Conservation (phyloP, 306 rosid genomes). For the Quillaja saponaria region DNA sequence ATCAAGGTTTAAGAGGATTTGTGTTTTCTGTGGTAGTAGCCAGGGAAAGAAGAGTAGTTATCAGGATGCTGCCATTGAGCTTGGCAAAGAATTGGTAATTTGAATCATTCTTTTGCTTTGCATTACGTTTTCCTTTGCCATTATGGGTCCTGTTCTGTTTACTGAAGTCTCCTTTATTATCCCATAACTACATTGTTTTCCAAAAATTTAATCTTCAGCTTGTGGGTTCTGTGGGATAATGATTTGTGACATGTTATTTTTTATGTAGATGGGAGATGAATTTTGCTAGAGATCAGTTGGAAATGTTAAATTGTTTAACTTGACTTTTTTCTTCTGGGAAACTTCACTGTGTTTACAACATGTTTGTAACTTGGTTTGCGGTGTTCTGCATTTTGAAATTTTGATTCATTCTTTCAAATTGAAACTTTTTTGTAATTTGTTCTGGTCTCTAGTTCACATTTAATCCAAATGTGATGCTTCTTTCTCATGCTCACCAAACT, state of each 20-base stretch:
- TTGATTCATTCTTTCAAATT: slow-evolving; percentile 23
- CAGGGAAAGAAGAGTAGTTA: slow-evolving; percentile 92
- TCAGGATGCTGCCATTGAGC: slow-evolving; percentile 93
- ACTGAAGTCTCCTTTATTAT: slow-evolving; percentile 1
- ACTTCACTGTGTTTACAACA: slow-evolving; percentile 41
- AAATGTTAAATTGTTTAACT: slow-evolving; percentile 11
- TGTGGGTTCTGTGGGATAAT: slow-evolving; percentile 3
- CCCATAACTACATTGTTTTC: not conserved
- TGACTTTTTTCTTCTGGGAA: slow-evolving; percentile 26
- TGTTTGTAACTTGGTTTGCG: slow-evolving; percentile 38
- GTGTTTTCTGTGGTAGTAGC: slow-evolving; percentile 99
- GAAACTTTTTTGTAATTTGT: slow-evolving; percentile 20
- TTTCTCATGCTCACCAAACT: slow-evolving; percentile 16
- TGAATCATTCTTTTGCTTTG: not conserved
- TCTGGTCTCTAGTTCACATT: slow-evolving; percentile 19
- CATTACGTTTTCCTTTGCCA: not conserved
- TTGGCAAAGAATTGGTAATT: slow-evolving; percentile 96
- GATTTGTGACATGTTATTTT: not conserved
- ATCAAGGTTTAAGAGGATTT: slow-evolving; percentile 87
- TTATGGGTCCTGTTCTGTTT: not conserved
- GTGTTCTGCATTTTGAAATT: slow-evolving; percentile 1
- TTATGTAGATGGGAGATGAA: slow-evolving; percentile 1
- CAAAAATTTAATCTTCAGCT: slow-evolving; percentile 15
- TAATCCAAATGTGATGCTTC: slow-evolving; percentile 19
- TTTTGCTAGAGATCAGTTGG: slow-evolving; percentile 8